Base-by-base conservation (phyloP, 306 rosid species). In the Pueraria montana region DNA sequence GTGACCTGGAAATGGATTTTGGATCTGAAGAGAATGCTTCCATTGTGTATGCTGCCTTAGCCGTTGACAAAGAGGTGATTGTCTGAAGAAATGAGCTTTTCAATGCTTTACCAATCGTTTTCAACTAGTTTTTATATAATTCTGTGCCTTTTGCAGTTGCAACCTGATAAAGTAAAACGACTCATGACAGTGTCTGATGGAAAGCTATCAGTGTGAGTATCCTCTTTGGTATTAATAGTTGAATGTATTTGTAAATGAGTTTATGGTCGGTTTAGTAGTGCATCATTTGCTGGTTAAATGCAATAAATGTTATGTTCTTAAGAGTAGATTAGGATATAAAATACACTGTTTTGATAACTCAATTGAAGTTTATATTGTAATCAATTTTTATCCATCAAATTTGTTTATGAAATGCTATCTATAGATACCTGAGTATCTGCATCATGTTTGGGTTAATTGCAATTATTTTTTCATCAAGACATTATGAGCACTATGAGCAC, bases 151-250 rank as follows among this genome's bases (percentile, higher is more conserved):
- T 1, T 82, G 81, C 85, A 82, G 85, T 90, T 96, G 93, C 99
- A 94, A 82, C 99, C 98, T 8, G 94, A 94, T 80, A 96, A 96
- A 81, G 97, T 96, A 72, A 92, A 87, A 86, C 91, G 95, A 79
- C 61, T 67, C 74, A 89, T 96, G 95, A 32, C 83, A 8, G 90
- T 88, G 18, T 88, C 97, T 40, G 62, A 88, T 65, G 94, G 95
- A 83, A 94, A 90, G 85, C 93, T 96, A 84, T 89, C 84, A 1
- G 96, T 89, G 85, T 82, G 84, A 94, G 96, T 82, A 84, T 69
- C 17, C 74, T 77, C 20, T 74, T 6, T 74, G 18, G 11, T 65
- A 36, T 62, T 81, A 27, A 30, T 71, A 8, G 53, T 27, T 78
- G 46, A 26, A n/a, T 21, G n/a, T 24, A 68, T 70, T 58, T 62